Percentiles rank a stretch among this genome's conserved stretches.
phyloP scores from a whole-genome alignment of 768 basidiomycete genomes.

The Boletus speciosus region DNA sequence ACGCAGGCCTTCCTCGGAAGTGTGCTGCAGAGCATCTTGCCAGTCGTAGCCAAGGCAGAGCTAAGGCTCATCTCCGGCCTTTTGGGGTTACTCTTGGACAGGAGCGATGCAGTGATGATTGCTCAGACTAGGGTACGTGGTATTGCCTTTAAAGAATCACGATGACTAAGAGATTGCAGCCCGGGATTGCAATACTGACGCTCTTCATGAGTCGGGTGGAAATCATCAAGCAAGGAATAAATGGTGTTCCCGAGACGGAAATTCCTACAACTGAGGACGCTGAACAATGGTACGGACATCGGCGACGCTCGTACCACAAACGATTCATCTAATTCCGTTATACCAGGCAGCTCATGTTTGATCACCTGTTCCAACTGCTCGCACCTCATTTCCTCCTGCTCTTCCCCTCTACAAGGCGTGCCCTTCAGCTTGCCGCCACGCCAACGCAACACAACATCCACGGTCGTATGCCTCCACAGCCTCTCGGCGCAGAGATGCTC shows the following conservation, averaged over 20 bases:
- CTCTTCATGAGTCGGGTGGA: constrained; percentile 92
- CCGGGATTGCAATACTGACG: constrained; percentile 88
- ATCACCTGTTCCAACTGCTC: constrained; percentile 80
- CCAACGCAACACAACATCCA: constrained; percentile 34
- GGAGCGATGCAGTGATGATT: constrained; percentile 68
- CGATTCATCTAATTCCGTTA: constrained; percentile 9
- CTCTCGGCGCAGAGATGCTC: constrained; percentile 48
- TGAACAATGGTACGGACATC: constrained; percentile 65
- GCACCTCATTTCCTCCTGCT: constrained; percentile 71
- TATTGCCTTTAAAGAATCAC: not conserved
- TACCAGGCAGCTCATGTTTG: constrained; percentile 80
- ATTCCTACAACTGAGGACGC: constrained; percentile 68
- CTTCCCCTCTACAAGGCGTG: constrained; percentile 86
- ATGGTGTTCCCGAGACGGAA: constrained; percentile 52
- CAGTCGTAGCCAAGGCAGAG: constrained; percentile 73
- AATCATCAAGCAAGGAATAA: constrained; percentile 74
- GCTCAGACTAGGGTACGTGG: constrained; percentile 75
- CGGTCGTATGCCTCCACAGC: constrained; percentile 68
- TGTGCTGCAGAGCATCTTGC: constrained; percentile 83
- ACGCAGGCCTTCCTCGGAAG: constrained; percentile 86
- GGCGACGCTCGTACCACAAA: not conserved
- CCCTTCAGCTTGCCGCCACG: constrained; percentile 38
- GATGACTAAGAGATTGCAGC: constrained; percentile 44
- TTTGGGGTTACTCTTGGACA: constrained; percentile 75
- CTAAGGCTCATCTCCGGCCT: constrained; percentile 84